A percentile compares a stretch with the other conserved stretches of the same genome.
phyloP scores from a whole-genome alignment of 2,329 filamentous ascomycete genomes.

The Aspergillus hiratsukae region DNA sequence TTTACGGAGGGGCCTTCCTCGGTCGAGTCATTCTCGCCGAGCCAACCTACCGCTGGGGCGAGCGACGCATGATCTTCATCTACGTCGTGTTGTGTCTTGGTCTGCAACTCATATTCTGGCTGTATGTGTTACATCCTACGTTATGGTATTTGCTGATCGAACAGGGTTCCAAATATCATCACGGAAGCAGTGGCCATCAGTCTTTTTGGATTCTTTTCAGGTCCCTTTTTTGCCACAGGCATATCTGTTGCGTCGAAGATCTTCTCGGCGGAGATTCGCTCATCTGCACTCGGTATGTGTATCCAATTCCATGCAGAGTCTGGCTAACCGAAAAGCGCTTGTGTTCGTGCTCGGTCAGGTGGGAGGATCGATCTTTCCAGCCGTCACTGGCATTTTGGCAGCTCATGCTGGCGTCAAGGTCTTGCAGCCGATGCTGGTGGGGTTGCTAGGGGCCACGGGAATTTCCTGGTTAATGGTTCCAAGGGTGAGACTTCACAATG shows the following conservation, averaged over 20 bases:
- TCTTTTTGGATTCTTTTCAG: slow-evolving; percentile 55
- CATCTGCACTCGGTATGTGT: slow-evolving; percentile 43
- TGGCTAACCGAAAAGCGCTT: slow-evolving; percentile 26
- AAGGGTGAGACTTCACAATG: slow-evolving; percentile 18
- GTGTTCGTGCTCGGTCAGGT: slow-evolving; percentile 56
- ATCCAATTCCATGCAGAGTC: not conserved
- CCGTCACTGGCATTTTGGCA: slow-evolving; percentile 37
- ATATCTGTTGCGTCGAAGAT: slow-evolving; percentile 53
- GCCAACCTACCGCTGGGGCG: no score
- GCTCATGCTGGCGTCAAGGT: slow-evolving; percentile 40
- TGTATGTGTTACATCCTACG: slow-evolving; percentile 29
- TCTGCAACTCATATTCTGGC: no score
- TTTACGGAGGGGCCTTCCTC: no score
- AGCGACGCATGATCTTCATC: no score
- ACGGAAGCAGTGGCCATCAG: slow-evolving; percentile 52
- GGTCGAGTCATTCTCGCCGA: no score
- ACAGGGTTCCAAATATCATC: slow-evolving; percentile 40
- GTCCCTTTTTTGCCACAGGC: slow-evolving; percentile 38
- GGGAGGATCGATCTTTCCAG: slow-evolving; percentile 53
- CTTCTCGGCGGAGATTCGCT: slow-evolving; percentile 45
- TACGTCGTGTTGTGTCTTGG: no score
- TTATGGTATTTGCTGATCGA: slow-evolving; percentile 47
- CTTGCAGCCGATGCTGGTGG: slow-evolving; percentile 51
- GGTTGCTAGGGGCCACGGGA: slow-evolving; percentile 44
- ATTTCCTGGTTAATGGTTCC: slow-evolving; percentile 44